Percentiles rank a stretch among this genome's conserved stretches.
phyloP scores from a whole-genome alignment of 1,284 basidiomycete genomes.

The Neolentinus lepideus region DNA sequence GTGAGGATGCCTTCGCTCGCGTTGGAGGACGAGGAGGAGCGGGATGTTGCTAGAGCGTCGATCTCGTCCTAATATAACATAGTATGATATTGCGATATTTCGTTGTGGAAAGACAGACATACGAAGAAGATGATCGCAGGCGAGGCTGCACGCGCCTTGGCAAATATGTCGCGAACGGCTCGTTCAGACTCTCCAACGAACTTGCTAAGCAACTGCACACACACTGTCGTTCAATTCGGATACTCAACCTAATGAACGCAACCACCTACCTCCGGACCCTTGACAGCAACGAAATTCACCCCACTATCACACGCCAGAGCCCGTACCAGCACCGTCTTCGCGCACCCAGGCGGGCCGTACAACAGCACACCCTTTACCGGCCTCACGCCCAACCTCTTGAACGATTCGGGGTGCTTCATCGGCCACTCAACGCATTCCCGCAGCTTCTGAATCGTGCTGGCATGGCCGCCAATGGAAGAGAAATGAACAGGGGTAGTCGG shows the following conservation, averaged over 20 bases:
- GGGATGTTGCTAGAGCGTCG: slow-evolving; percentile 84
- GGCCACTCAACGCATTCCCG: slow-evolving; percentile 95
- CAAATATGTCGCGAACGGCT: slow-evolving; percentile 91
- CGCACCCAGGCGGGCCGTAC: slow-evolving; percentile 97
- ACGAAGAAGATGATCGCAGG: slow-evolving; percentile 98
- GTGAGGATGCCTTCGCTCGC: slow-evolving; percentile 89
- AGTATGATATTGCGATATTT: not conserved
- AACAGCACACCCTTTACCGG: slow-evolving; percentile 89
- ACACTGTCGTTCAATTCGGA: not conserved
- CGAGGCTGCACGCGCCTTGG: slow-evolving; percentile 88
- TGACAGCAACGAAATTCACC: slow-evolving; percentile 96
- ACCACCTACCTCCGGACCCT: slow-evolving; percentile 82
- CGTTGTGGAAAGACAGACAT: slow-evolving; percentile 20
- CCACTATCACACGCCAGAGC: slow-evolving; percentile 94
- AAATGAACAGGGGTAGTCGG: slow-evolving; percentile 83
- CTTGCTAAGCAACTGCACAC: slow-evolving; percentile 80
- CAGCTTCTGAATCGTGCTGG: slow-evolving; percentile 72
- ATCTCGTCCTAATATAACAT: slow-evolving; percentile 78
- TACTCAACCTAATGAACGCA: slow-evolving; percentile 5
- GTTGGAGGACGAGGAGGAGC: slow-evolving; percentile 54
- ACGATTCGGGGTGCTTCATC: slow-evolving; percentile 77
- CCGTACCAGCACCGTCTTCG: slow-evolving; percentile 92
- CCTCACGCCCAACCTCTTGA: slow-evolving; percentile 80
- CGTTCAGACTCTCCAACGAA: slow-evolving; percentile 97
- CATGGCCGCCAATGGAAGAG: slow-evolving; percentile 87